Base-by-base conservation (phyloP, 2,329 filamentous ascomycete genomes). In the Cladorrhinum sp. region DNA sequence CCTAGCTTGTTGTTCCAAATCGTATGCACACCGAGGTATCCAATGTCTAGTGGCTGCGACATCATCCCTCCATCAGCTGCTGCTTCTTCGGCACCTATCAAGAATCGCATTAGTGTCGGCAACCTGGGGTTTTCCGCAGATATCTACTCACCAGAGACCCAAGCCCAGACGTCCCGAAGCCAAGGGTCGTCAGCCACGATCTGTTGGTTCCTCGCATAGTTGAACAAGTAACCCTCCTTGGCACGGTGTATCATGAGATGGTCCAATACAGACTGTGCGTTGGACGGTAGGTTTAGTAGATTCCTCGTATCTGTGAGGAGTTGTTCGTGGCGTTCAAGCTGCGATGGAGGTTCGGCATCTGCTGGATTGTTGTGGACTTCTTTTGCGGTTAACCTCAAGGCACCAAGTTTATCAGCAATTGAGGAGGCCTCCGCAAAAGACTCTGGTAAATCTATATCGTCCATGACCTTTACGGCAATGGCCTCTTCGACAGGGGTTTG, bases 81-180 rank as follows among this genome's bases (percentile, higher is more conserved):
- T 28, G 86, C 85, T 24, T 82, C 79, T 66, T 90, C 86, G 1
- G 86, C 86, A 62, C 83, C 86, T 84, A 64, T 46, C 33, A 51
- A 53, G 48, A 73, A 68, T 58, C 42, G 21, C 60, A 12, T 10
- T 18, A 12, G 26, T 1, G 8, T 36, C n/a, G 30, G 8, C 20
- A 28, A 24, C 14, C 39, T 28, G 14, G 33, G 9, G 33, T 5
- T 10, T 10, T 12, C 33, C 8, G 9, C 33, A 49, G 9, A 18
- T 18, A 16, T 8, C 33, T 24, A 63, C 78, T 70, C 69, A 86
- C 89, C 85, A 61, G 83, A 80, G 53, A 93, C 80, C 80, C 90
- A 91, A 52, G 86, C 83, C 91, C 91, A 96, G n/a, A 90, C 77
- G 59, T 90, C 88, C 60, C 86, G 82, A n/a, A 94, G 77, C 84